A percentile compares a stretch with the other conserved stretches of the same genome.
Conservation (phyloP, 768 basidiomycete genomes). For the Fomitopsis pulvina region DNA sequence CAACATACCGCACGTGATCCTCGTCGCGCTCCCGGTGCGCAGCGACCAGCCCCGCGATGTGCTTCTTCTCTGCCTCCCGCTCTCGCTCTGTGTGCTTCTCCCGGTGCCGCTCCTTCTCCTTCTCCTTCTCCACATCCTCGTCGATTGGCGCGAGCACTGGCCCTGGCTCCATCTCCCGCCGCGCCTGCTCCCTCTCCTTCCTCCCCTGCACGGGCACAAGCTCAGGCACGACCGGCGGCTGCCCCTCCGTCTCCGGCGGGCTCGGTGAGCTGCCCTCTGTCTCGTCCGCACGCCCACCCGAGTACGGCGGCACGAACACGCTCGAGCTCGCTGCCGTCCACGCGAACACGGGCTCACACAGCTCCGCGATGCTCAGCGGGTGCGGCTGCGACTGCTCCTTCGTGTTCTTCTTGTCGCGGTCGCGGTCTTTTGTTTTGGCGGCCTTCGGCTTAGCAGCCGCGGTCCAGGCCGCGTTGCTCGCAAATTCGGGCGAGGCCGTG, state of each 20-base stretch:
- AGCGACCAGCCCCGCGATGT: slow-evolving; percentile 9
- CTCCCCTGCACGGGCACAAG: slow-evolving; percentile 1
- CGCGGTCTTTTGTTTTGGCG: background rate
- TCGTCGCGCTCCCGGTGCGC: slow-evolving; percentile 19
- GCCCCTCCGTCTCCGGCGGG: slow-evolving; percentile 4
- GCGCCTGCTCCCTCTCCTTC: background rate
- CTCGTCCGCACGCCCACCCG: slow-evolving; percentile 7
- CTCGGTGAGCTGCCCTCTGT: slow-evolving; percentile 7
- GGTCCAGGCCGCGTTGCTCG: background rate
- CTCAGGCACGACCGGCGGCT: slow-evolving; percentile 4
- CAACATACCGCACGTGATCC: slow-evolving; percentile 14
- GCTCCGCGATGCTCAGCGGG: slow-evolving; percentile 19
- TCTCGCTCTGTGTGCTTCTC: background rate
- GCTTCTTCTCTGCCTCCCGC: slow-evolving; percentile 8
- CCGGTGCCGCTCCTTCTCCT: slow-evolving; percentile 1
- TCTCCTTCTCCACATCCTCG: background rate
- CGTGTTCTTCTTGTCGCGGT: background rate
- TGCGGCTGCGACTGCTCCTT: slow-evolving; percentile 2
- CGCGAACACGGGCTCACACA: slow-evolving; percentile 11
- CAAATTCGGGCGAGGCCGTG: background rate
- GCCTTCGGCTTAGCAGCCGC: background rate
- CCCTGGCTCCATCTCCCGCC: background rate
- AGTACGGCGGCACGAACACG: slow-evolving; percentile 4
- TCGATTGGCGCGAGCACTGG: slow-evolving; percentile 2
- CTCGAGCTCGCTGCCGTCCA: slow-evolving; percentile 14